phyloP scores from a whole-genome alignment of 2,329 filamentous ascomycete species.

The Metarhizium rileyi region DNA sequence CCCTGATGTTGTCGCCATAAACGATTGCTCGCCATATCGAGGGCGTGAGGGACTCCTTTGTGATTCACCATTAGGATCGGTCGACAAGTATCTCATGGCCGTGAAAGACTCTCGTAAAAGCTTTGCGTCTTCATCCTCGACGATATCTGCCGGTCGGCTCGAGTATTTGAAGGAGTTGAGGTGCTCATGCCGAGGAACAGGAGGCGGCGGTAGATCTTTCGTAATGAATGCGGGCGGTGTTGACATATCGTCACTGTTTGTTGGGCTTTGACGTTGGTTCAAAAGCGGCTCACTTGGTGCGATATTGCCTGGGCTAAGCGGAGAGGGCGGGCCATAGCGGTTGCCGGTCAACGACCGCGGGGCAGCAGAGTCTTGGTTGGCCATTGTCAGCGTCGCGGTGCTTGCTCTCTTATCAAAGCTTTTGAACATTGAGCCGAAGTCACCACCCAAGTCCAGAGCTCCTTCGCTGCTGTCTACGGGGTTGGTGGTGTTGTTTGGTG shows the following conservation, averaged over 20 bases:
- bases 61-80: slow-evolving; percentile 12
- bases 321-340: slow-evolving; percentile 32
- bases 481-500: slow-evolving; percentile 32
- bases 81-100: slow-evolving; percentile 35
- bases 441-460: slow-evolving; percentile 44
- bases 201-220: slow-evolving; percentile 13
- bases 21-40: slow-evolving; percentile 30
- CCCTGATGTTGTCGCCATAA: slow-evolving; percentile 19
- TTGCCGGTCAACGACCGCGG: slow-evolving; percentile 37
- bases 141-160: slow-evolving; percentile 26
- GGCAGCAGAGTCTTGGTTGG: slow-evolving; percentile 27
- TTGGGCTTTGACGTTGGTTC: slow-evolving; percentile 41
- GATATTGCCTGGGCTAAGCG: slow-evolving; percentile 36
- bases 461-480: not conserved
- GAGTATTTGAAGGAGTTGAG: slow-evolving; percentile 20
- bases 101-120: slow-evolving; percentile 43
- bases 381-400: slow-evolving; percentile 36
- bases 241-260: slow-evolving; percentile 26
- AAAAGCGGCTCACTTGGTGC: slow-evolving; percentile 35
- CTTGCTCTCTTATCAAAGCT: slow-evolving; percentile 47
- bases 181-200: slow-evolving; percentile 25
- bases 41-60: slow-evolving; percentile 21
- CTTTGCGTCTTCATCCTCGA: slow-evolving; percentile 43
- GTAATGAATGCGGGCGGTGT: not conserved
- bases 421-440: slow-evolving; percentile 47